A percentile compares a stretch with the other conserved stretches of the same genome.
These are phyloP conservation scores for Stentor coeruleus DNA, from an alignment of 73 alveolate genomes.

Conservation along the genomic window DNA sequence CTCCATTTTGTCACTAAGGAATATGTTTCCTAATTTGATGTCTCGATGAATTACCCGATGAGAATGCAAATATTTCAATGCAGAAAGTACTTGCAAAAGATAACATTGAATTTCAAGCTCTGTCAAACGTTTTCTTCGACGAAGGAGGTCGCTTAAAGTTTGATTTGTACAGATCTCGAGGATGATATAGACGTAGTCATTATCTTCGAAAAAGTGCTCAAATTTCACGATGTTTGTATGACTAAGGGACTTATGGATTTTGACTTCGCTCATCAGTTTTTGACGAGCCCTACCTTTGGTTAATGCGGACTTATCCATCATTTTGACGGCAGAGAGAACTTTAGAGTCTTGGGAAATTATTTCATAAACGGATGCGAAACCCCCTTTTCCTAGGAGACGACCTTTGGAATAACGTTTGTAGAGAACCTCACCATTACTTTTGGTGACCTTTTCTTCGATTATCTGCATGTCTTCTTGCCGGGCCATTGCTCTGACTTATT, in stretches of 20 bases:
- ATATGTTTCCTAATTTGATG: constrained; percentile 85
- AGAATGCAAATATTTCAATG: constrained; percentile 63
- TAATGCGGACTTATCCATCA: too few species aligned
- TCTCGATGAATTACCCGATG: constrained; percentile 72
- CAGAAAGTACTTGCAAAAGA: constrained; percentile 68
- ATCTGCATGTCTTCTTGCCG: too few species aligned
- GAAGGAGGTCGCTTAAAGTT: constrained; percentile 76
- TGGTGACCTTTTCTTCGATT: too few species aligned
- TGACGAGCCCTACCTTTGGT: too few species aligned
- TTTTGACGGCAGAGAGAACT: too few species aligned
- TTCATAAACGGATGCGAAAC: too few species aligned
- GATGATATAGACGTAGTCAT: constrained; percentile 77
- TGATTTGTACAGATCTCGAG: constrained; percentile 83
- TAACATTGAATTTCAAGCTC: constrained; percentile 90
- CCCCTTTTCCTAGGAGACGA: too few species aligned
- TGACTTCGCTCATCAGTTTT: constrained; percentile 91
- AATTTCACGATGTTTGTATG: constrained; percentile 85
- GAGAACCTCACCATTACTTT: too few species aligned
- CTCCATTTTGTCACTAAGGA: constrained; percentile 74
- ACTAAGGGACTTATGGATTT: constrained; percentile 87
- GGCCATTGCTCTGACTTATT: too few species aligned
- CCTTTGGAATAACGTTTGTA: too few species aligned
- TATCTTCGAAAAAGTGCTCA: constrained; percentile 94
- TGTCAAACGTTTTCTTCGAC: constrained; percentile 82
- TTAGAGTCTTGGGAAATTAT: too few species aligned